These are phyloP conservation scores for Echria macrotheca DNA, from an alignment of 495 filamentous ascomycete species.

Conservation along the genomic window DNA sequence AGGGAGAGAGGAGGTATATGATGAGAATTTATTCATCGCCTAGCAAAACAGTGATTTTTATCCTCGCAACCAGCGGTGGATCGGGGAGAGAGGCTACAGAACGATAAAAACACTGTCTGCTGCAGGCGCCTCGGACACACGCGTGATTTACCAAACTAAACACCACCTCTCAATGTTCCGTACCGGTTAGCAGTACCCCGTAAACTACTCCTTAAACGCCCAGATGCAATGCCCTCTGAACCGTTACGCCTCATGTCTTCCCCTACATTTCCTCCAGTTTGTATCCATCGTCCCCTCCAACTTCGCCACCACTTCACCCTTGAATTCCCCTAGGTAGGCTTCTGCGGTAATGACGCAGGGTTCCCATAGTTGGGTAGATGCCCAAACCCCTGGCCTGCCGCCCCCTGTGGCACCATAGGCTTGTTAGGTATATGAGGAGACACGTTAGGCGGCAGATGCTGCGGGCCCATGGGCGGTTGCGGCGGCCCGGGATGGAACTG, in stretches of 20 bases:
- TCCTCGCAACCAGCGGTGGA: too few relatives aligned
- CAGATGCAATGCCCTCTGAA: slow-evolving; percentile 17
- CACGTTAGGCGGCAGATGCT: slow-evolving; percentile 32
- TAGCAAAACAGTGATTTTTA: too few relatives aligned
- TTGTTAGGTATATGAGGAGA: slow-evolving; percentile 37
- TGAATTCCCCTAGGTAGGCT: slow-evolving; percentile 39
- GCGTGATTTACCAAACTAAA: too few relatives aligned
- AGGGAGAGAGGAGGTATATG: too few relatives aligned
- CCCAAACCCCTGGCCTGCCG: slow-evolving; percentile 34
- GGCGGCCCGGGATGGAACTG: slow-evolving; percentile 33
- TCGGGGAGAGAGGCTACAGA: too few relatives aligned
- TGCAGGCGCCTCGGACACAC: too few relatives aligned
- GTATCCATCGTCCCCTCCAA: slow-evolving; percentile 18
- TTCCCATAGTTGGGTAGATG: slow-evolving; percentile 53
- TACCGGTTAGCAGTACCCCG: too few relatives aligned
- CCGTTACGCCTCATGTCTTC: slow-evolving; percentile 20
- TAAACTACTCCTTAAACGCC: slow-evolving; percentile 27
- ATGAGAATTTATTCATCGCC: too few relatives aligned
- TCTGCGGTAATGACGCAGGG: slow-evolving; percentile 50
- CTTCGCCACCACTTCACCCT: slow-evolving; percentile 17
- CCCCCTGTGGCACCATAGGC: slow-evolving; percentile 21
- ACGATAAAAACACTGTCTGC: too few relatives aligned
- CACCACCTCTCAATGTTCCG: too few relatives aligned
- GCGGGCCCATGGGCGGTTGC: slow-evolving; percentile 17
- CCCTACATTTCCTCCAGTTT: too few relatives aligned